These are phyloP conservation scores for Russula vinacea DNA, from an alignment of 768 basidiomycete genomes.

Conservation along the genomic window DNA sequence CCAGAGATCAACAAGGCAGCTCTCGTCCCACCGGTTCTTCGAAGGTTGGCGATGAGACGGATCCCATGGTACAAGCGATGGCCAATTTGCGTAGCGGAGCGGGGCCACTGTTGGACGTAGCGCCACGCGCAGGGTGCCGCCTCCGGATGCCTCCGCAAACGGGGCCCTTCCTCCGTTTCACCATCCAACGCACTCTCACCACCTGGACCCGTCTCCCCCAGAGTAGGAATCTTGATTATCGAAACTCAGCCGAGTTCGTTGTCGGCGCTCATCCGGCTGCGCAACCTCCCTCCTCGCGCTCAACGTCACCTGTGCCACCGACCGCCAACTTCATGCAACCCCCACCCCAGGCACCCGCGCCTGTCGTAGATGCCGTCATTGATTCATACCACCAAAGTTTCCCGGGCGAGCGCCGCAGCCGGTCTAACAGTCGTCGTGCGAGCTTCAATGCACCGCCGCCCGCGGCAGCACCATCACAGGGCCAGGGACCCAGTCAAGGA, in stretches of 20 bases:
- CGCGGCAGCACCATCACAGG: conserved; percentile 33
- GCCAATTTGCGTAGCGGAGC: conserved; percentile 35
- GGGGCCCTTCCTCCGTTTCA: conserved; percentile 11
- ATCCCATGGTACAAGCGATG: conserved; percentile 42
- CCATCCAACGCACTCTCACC: conserved; percentile 25
- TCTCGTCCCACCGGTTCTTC: conserved; percentile 10
- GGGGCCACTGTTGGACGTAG: conserved; percentile 35
- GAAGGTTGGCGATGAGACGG: conserved; percentile 37
- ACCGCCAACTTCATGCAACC: conserved; percentile 76
- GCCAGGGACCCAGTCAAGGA: conserved; percentile 16
- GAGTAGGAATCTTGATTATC: conserved; percentile 54
- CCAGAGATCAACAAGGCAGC: conserved; percentile 59
- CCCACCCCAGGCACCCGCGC: conserved; percentile 42
- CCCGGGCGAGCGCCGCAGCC: conserved; percentile 73
- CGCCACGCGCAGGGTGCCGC: conserved; percentile 31
- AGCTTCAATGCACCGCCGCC: conserved; percentile 34
- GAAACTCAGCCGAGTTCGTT: conserved; percentile 69
- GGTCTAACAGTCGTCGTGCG: conserved; percentile 40
- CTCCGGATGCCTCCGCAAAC: conserved; percentile 16
- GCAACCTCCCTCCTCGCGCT: conserved; percentile 54
- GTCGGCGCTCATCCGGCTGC: conserved; percentile 67
- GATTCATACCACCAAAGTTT: conserved; percentile 78
- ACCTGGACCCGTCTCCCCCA: conserved; percentile 31
- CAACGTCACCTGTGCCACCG: conserved; percentile 69
- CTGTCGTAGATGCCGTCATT: conserved; percentile 68